Percentiles rank a stretch among this genome's conserved stretches.
These are phyloP conservation scores for Diospyros lotus DNA, from an alignment of 148 eudicot genomes.

Conservation along the genomic window DNA sequence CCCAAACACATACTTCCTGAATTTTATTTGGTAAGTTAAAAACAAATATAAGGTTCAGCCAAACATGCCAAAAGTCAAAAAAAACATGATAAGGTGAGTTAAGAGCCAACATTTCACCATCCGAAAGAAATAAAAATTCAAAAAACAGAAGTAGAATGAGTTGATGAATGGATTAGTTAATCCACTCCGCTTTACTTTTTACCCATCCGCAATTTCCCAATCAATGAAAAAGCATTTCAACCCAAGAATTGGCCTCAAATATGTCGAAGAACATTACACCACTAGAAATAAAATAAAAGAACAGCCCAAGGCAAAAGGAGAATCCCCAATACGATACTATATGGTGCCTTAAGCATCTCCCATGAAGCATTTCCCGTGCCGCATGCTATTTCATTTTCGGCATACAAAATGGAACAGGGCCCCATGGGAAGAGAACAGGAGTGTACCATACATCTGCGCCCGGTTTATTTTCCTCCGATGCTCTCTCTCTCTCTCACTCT, in stretches of 20 bases:
- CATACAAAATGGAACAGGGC: not conserved
- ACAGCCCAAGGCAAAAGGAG: not conserved
- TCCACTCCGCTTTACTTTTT: too few species aligned
- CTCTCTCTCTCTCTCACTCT: conserved; percentile 2
- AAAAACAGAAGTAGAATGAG: too few species aligned
- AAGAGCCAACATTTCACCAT: too few species aligned
- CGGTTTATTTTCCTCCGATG: too few species aligned
- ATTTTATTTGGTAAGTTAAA: too few species aligned
- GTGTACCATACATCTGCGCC: not conserved
- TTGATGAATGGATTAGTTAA: too few species aligned
- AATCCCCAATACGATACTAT: not conserved
- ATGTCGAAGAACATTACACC: too few species aligned
- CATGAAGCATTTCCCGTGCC: not conserved
- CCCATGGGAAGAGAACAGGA: not conserved
- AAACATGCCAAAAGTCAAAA: too few species aligned
- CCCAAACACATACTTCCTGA: too few species aligned
- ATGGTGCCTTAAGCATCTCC: not conserved
- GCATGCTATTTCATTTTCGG: not conserved
- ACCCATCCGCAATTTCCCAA: not conserved
- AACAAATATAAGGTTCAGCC: too few species aligned
- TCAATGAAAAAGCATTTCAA: not conserved
- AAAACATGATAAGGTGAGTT: too few species aligned
- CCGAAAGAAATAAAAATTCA: too few species aligned
- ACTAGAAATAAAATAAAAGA: not conserved
- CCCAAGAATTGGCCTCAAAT: not conserved